Conservation (phyloP, 805 yeast genomes). For the Saccharomycopsis synnaedendra region DNA sequence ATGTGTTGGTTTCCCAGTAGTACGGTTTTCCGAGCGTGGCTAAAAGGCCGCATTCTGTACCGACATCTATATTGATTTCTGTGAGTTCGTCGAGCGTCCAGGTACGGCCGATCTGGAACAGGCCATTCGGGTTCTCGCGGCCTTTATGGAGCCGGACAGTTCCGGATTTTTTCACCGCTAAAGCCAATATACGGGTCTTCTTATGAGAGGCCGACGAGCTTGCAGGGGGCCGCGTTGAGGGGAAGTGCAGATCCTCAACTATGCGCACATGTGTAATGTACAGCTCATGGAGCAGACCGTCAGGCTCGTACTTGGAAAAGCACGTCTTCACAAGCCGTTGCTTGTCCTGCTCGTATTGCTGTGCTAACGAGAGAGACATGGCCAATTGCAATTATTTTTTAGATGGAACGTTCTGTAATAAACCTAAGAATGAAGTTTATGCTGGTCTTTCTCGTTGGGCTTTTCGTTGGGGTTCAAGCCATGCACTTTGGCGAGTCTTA, state of each 20-base stretch:
- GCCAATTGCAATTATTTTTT: neutral
- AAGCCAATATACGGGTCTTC: slow-evolving; percentile 46
- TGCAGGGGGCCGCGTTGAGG: slow-evolving; percentile 58
- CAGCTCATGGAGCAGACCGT: slow-evolving; percentile 35
- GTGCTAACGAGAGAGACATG: slow-evolving; percentile 28
- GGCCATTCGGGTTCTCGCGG: slow-evolving; percentile 60
- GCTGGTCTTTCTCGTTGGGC: too few species aligned
- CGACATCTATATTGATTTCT: slow-evolving; percentile 40
- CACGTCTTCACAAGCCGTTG: slow-evolving; percentile 35
- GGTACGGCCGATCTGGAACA: slow-evolving; percentile 83
- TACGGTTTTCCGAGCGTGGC: slow-evolving; percentile 64
- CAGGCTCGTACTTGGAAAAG: slow-evolving; percentile 34
- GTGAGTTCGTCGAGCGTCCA: slow-evolving; percentile 75
- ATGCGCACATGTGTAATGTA: slow-evolving; percentile 71
- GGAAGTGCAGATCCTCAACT: slow-evolving; percentile 62
- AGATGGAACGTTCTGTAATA: neutral
- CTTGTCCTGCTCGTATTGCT: slow-evolving; percentile 47
- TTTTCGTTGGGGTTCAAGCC: too few species aligned
- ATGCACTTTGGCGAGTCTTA: too few species aligned
- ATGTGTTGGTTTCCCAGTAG: slow-evolving; percentile 64
- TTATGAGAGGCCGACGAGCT: slow-evolving; percentile 34
- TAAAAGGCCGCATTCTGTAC: slow-evolving; percentile 43
- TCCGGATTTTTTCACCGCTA: slow-evolving; percentile 56
- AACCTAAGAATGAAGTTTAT: too few species aligned
- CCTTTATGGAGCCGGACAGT: slow-evolving; percentile 74